Base-by-base conservation (phyloP, 2,329 filamentous ascomycete species). In the Anthostomella pinea region DNA sequence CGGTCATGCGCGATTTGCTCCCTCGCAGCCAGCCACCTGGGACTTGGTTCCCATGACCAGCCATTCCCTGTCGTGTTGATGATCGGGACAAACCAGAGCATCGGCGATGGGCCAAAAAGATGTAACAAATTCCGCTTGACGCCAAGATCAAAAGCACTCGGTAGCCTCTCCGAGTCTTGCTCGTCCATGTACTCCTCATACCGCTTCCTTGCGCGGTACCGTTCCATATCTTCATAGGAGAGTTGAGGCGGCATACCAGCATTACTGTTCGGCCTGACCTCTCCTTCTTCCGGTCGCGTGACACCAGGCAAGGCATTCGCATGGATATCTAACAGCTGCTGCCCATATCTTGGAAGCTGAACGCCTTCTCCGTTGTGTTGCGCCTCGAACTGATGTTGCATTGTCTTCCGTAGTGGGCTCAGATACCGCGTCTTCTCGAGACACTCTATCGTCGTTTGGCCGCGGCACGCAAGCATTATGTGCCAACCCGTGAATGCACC, bases 371-470 rank as follows among this genome's bases (percentile, higher is more conserved):
- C 67, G 54, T 68, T 73, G 57, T 75, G 68, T 43, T 77, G 72
- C 30, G 76, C 70, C 43, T 68, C 64, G 49, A 79, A 75, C 37
- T 82, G 75, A 45, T 77, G 69, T 56, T 86, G 81, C 57, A 91
- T 75, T 31, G 77, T 77, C 57, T 80, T 81, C 38, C 84, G 77
- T 42, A 95, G 61, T 0, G 88, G 87, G 8, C 85, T 88, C 6
- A 95, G 75, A 64, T 98, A 98, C 37, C 93, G 79, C 2, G 91
- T 97, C 70, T 93, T 96, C 64, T 98, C 93, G 41, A 98, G 69
- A 54, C 85, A 95, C 62, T 98, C 93, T 41, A 98, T 96, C 3
- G 93, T 98, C 1, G 93, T 98, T 64, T 94, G 82, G 3, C 87
- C 88, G 17, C 77, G 76, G 35, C 77, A 68, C 2, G 87, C 87